Evolutionary conservation across 2,329 filamentous ascomycete species (phyloP), one percentile per base, ranked within the genome.

Genomic region (Verticillium tricorpus): DNA sequence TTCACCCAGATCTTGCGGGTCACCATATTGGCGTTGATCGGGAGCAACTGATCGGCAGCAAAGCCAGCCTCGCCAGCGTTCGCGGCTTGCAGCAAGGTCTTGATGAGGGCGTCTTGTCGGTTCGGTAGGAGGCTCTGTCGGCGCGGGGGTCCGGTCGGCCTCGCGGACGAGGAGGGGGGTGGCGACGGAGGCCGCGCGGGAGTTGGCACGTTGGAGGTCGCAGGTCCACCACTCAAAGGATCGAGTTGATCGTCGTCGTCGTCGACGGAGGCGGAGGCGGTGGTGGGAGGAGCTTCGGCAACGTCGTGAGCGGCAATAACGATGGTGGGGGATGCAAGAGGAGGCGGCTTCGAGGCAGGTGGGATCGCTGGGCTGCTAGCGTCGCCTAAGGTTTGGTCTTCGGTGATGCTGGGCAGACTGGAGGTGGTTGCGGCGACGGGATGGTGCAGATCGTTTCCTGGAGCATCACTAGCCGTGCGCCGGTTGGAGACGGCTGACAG

Each of bases 1-100:
- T 90, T 95, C 72, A 98, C 94, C 95, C 95, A 99, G 69, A 98
- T 88, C 82, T 96, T 97, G 73, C 92, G 85, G 62, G 83, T 86
- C 67, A 85, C 77, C 85, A 88, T 88, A 63, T 73, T 78, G 64
- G 72, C 72, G 69, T 76, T 77, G 60, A 81, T 76, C 54, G 76
- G 76, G 59, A 71, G 62, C 63, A 74, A 69, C 74, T 63, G 65
- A 66, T 70, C 63, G 69, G 74, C 71, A 73, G 71, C 64, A 71
- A 75, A 70, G 70, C 80, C 74, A 74, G 72, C 56, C 61, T 78
- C 76, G 66, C 73, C 69, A 66, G 72, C 65, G 59, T 77, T 70
- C 32, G 76, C 75, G 57, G 78, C 71, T 66, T 82, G 77, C 64
- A 88, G 78, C 57, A 88, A 77, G 12, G 82, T 82, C 65, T 77